phyloP scores from a whole-genome alignment of 2,329 filamentous ascomycete species.

The Diplodia scrobiculata region DNA sequence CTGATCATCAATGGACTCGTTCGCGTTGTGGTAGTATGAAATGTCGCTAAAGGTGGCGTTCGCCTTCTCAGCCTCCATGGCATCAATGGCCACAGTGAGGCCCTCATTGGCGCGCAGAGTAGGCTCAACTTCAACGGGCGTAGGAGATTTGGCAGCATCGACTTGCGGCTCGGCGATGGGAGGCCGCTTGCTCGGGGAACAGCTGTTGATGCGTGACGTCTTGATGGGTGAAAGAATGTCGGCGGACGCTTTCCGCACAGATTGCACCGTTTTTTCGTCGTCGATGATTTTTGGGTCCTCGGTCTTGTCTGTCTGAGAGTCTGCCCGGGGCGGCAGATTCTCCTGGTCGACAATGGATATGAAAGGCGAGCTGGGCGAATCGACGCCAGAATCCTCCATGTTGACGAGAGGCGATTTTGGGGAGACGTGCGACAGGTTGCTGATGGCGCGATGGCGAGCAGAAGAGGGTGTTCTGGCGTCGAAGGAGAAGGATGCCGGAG shows the following conservation, averaged over 20 bases:
- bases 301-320: slow-evolving; percentile 29
- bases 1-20: slow-evolving; percentile 34
- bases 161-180: slow-evolving; percentile 34
- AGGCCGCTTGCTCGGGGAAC: slow-evolving; percentile 26
- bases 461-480: slow-evolving; percentile 21
- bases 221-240: slow-evolving; percentile 41
- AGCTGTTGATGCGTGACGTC: slow-evolving; percentile 36
- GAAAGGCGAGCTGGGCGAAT: slow-evolving; percentile 54
- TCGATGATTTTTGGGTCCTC: slow-evolving; percentile 13
- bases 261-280: slow-evolving; percentile 38
- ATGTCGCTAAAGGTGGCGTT: slow-evolving; percentile 34
- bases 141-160: slow-evolving; percentile 26
- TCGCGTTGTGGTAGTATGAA: slow-evolving; percentile 32
- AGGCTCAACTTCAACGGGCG: slow-evolving; percentile 31
- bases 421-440: slow-evolving; percentile 19
- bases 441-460: slow-evolving; percentile 14
- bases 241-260: slow-evolving; percentile 39
- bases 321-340: slow-evolving; percentile 35
- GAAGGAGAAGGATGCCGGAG: slow-evolving; percentile 14
- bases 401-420: slow-evolving; percentile 23
- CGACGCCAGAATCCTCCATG: slow-evolving; percentile 40
- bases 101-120: slow-evolving; percentile 45
- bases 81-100: slow-evolving; percentile 42
- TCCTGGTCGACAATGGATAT: slow-evolving; percentile 50
- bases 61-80: slow-evolving; percentile 38